Percentiles rank a stretch among this genome's conserved stretches.
These are phyloP conservation scores for Ceratocystis alfenasii DNA, from an alignment of 2,329 filamentous ascomycete species.

Conservation along the genomic window DNA sequence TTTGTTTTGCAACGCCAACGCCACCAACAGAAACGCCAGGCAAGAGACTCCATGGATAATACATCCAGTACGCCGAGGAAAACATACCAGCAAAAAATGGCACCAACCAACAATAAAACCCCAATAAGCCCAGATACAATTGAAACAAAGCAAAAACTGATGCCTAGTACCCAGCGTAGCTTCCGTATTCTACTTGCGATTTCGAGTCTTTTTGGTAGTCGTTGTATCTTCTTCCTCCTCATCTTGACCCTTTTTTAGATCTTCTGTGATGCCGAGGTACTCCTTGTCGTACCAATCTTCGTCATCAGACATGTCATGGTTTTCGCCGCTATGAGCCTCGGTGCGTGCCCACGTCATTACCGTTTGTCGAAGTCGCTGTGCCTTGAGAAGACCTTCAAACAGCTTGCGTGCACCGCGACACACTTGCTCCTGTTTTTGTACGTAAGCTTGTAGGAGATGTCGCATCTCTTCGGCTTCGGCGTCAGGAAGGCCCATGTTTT, in stretches of 20 bases:
- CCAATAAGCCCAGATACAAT: background rate
- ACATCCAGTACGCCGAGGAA: too few species aligned
- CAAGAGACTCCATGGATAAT: background rate
- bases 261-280: conserved; percentile 62
- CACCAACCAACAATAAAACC: background rate
- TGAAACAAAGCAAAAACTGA: too few species aligned
- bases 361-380: conserved; percentile 57
- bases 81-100: too few species aligned
- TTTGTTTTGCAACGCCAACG: conserved; percentile 5
- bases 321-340: conserved; percentile 55
- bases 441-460: conserved; percentile 59
- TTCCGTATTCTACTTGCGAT: conserved; percentile 34
- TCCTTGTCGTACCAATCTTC: conserved; percentile 83
- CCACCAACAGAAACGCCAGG: background rate
- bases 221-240: conserved; percentile 65
- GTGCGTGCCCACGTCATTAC: conserved; percentile 68
- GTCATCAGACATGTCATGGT: conserved; percentile 69
- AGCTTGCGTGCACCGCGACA: conserved; percentile 57
- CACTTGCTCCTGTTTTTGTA: conserved; percentile 79
- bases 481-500: conserved; percentile 59
- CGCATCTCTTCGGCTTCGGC: conserved; percentile 68
- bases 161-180: too few species aligned
- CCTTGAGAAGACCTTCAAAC: conserved; percentile 58
- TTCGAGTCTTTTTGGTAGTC: conserved; percentile 50
- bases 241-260: conserved; percentile 69